Percentiles rank a stretch among this genome's conserved stretches.
phyloP scores from a whole-genome alignment of 2,329 filamentous ascomycete genomes.

The Epichloe hybrida region DNA sequence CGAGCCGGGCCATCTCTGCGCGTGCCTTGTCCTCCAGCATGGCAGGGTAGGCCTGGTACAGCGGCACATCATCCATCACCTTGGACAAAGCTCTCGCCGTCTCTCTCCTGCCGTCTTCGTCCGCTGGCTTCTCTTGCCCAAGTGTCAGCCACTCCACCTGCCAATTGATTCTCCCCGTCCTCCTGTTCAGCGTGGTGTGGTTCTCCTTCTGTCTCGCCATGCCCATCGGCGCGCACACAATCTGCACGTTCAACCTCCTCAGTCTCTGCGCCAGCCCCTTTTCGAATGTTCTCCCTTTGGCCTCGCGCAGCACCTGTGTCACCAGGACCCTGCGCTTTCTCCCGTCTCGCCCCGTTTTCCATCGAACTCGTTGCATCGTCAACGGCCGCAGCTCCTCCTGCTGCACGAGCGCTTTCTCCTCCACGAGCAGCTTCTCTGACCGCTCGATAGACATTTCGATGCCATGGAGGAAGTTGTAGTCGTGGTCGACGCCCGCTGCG shows the following conservation, averaged over 20 bases:
- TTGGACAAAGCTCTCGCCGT: conserved; percentile 22
- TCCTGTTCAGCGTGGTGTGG: conserved; percentile 48
- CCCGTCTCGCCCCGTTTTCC: conserved; percentile 25
- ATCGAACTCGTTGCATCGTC: conserved; percentile 25
- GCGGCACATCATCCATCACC: conserved; percentile 26
- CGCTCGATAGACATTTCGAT: conserved; percentile 66
- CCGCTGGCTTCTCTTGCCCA: conserved; percentile 14
- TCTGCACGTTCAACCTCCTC: conserved; percentile 29
- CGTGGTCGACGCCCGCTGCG: conserved; percentile 59
- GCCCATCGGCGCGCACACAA: conserved; percentile 52
- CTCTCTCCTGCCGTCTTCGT: conserved; percentile 18
- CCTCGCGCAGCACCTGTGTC: conserved; percentile 21
- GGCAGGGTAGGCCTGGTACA: conserved; percentile 23
- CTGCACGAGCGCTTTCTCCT: conserved; percentile 37
- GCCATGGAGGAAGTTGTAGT: conserved; percentile 79
- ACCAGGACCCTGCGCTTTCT: conserved; percentile 25
- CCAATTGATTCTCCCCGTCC: conserved; percentile 43
- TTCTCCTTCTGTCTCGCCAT: conserved; percentile 60
- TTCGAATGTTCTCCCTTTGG: conserved; percentile 30
- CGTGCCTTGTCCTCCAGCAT: conserved; percentile 13
- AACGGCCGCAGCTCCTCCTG: conserved; percentile 34
- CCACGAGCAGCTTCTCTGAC: conserved; percentile 53
- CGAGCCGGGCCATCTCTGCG: conserved; percentile 5
- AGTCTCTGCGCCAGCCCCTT: conserved; percentile 34
- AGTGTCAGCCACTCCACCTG: conserved; percentile 49